Evolutionary conservation across 495 filamentous ascomycete species (phyloP).

Genomic region (Xylaria bambusicola): DNA sequence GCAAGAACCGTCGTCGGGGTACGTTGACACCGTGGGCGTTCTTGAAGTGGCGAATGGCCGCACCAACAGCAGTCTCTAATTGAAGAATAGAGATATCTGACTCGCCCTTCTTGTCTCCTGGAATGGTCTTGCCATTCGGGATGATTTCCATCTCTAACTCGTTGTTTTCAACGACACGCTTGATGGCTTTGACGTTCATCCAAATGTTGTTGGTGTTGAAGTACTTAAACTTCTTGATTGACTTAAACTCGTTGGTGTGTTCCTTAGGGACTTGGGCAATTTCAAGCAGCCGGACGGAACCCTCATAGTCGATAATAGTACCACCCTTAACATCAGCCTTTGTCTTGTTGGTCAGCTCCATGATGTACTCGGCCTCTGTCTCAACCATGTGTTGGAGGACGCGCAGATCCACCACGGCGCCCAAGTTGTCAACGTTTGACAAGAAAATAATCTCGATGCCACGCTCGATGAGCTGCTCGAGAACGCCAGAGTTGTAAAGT

Average conservation of each 20-base stretch:
- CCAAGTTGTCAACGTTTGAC: conserved; percentile 98
- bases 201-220: conserved; percentile 99
- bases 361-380: conserved; percentile 94
- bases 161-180: conserved; percentile 97
- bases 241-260: conserved; percentile 99
- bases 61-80: conserved; percentile 97
- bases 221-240: conserved; percentile 99
- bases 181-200: conserved; percentile 96
- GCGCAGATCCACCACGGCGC: conserved; percentile 93
- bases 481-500: conserved; percentile 97
- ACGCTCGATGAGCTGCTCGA: conserved; percentile 91
- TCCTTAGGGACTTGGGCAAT: conserved; percentile 99
- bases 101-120: conserved; percentile 99
- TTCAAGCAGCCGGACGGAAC: conserved; percentile 92
- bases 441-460: conserved; percentile 98
- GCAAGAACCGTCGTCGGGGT: conserved; percentile 94
- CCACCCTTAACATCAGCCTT: conserved; percentile 99
- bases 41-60: conserved; percentile 97
- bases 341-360: conserved; percentile 99
- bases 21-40: conserved; percentile 99
- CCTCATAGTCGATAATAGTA: conserved; percentile 99
- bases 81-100: conserved; percentile 96
- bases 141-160: conserved; percentile 99
- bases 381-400: conserved; percentile 99
- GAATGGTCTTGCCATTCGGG: conserved; percentile 96